Evolutionary conservation across 2,329 filamentous ascomycete species (phyloP).

Genomic region (Phaeomoniella chlamydospora): DNA sequence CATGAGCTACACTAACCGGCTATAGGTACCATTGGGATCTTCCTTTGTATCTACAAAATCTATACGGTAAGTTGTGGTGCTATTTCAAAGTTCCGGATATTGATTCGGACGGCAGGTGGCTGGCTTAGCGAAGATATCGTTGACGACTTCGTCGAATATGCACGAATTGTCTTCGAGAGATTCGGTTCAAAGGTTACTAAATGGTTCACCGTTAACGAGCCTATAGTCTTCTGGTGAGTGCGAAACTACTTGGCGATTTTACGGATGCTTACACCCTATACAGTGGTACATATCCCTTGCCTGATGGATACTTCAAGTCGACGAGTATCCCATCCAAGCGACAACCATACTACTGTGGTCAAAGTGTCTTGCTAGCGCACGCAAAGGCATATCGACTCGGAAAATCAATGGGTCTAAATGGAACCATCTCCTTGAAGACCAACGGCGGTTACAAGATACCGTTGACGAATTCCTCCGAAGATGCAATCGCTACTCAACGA

Average conservation of each 20-base stretch:
- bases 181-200: slow-evolving; percentile 23
- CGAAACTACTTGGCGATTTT: not conserved
- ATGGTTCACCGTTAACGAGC: slow-evolving; percentile 28
- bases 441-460: slow-evolving; percentile 23
- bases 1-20: not conserved
- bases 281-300: slow-evolving; percentile 15
- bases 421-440: slow-evolving; percentile 21
- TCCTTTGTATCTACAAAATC: slow-evolving; percentile 19
- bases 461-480: slow-evolving; percentile 17
- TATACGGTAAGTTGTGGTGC: slow-evolving; percentile 15
- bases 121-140: slow-evolving; percentile 16
- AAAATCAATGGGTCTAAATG: slow-evolving; percentile 23
- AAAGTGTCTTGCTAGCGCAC: slow-evolving; percentile 21
- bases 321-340: slow-evolving; percentile 17
- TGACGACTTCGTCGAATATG: slow-evolving; percentile 20
- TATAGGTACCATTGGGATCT: slow-evolving; percentile 22
- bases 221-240: slow-evolving; percentile 16
- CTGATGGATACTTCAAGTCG: slow-evolving; percentile 20
- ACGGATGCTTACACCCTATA: slow-evolving; percentile 12
- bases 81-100: not conserved
- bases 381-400: slow-evolving; percentile 24
- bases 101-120: slow-evolving; percentile 7
- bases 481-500: slow-evolving; percentile 18
- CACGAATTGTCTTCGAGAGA: slow-evolving; percentile 20
- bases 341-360: slow-evolving; percentile 20